Base-by-base conservation (phyloP, 768 basidiomycete genomes). In the Phaeotremella fagi region DNA sequence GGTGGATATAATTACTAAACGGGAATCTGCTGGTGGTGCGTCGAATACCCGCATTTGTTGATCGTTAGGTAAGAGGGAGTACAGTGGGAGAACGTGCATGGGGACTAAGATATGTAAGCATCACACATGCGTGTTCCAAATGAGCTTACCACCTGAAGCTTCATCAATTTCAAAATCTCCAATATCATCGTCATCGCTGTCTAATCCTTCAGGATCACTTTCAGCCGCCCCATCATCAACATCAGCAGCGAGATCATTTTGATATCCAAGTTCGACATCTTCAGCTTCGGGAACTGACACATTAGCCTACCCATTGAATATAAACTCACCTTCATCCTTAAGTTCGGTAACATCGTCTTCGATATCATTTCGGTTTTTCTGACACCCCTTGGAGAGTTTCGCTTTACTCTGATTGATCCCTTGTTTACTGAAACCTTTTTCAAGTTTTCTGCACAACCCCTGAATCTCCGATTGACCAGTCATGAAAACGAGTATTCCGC, bases 401-500 rank as follows among this genome's bases (percentile, higher is more conserved):
- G n/a, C n/a, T n/a, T n/a, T n/a, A n/a, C n/a, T n/a, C n/a, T n/a
- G n/a, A n/a, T n/a, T n/a, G n/a, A n/a, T n/a, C n/a, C n/a, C n/a
- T n/a, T n/a, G n/a, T 50, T 71, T 68, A 1, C 90, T 83, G 66
- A 86, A 97, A 65, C 79, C 83, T 41, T 82, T 81, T 67, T 92
- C 87, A 47, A 99, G 75, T 67, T 83, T 85, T 64, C 82, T 80
- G 70, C 89, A 92, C 1, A 95, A 82, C 2, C 86, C 85, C 14
- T 79, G 79, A 62, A 99, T 98, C 76, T 99, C 95, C 57, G 88
- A 88, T 74, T 97, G 94, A 20, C 95, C 95, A 0, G 95, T 98
- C 59, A 98, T 77, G 75, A 99, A 99, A 23, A 98, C 83, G 45
- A 99, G 79, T 29, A 99, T 85, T 3, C 92, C 95, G 0, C 95